phyloP scores from a whole-genome alignment of 2,329 filamentous ascomycete species.

The Epichloe scottii region DNA sequence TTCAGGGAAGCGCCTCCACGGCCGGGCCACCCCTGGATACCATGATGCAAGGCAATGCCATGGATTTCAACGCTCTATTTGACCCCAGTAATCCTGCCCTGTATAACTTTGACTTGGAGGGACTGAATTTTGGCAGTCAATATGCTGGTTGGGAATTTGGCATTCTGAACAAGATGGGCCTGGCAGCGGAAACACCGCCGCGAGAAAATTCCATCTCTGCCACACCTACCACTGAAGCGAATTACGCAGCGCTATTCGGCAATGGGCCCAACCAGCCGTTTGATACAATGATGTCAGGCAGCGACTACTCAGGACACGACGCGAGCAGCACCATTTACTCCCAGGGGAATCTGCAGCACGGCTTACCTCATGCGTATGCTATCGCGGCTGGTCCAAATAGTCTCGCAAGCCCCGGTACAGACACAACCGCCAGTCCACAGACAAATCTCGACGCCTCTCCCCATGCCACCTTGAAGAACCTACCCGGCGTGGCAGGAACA shows the following conservation, averaged over 20 bases:
- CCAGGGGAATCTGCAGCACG: constrained; percentile 48
- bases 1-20: constrained; percentile 42
- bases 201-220: constrained; percentile 45
- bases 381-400: constrained; percentile 51
- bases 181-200: constrained; percentile 59
- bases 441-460: constrained; percentile 44
- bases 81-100: constrained; percentile 84
- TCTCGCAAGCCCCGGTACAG: constrained; percentile 51
- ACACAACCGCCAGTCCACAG: constrained; percentile 49
- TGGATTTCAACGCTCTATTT: constrained; percentile 54
- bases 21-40: constrained; percentile 33
- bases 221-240: constrained; percentile 24
- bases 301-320: constrained; percentile 42
- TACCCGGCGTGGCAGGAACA: constrained; percentile 13
- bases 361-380: constrained; percentile 51
- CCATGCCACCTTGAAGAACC: constrained; percentile 17
- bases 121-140: constrained; percentile 79
- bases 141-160: constrained; percentile 93
- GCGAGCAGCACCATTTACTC: constrained; percentile 35
- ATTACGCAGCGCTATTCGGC: constrained; percentile 35
- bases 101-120: constrained; percentile 93
- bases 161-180: constrained; percentile 88
- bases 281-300: constrained; percentile 32
- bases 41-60: constrained; percentile 36
- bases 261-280: constrained; percentile 39